These are phyloP conservation scores for Moniliophthora roreri DNA, from an alignment of 1,284 basidiomycete genomes.

Conservation along the genomic window DNA sequence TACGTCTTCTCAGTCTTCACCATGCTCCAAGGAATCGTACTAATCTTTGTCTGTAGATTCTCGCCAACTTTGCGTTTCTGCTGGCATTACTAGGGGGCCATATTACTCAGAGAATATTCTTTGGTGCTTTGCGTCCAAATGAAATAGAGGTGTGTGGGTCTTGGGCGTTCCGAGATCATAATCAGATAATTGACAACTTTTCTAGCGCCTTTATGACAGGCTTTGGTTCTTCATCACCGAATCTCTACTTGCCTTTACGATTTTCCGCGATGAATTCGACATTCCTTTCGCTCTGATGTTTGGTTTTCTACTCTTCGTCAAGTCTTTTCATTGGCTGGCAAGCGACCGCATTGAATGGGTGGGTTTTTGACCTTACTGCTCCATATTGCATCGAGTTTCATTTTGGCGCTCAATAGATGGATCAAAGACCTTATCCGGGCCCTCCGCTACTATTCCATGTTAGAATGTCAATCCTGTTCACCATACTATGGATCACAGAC, in stretches of 20 bases:
- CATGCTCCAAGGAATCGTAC: not conserved
- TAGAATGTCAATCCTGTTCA: constrained; percentile 74
- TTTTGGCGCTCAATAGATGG: constrained; percentile 68
- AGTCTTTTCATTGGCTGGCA: constrained; percentile 97
- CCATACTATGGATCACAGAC: constrained; percentile 71
- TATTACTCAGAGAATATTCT: constrained; percentile 85
- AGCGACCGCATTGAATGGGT: constrained; percentile 96
- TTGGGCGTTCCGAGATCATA: constrained; percentile 3
- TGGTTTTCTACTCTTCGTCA: constrained; percentile 89
- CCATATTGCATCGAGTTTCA: constrained; percentile 7
- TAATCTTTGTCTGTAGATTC: constrained; percentile 53
- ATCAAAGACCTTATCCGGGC: constrained; percentile 89
- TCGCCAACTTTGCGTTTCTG: constrained; percentile 92
- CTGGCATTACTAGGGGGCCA: constrained; percentile 77
- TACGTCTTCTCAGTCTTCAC: constrained; percentile 38
- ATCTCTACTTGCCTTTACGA: constrained; percentile 92
- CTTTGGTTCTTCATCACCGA: constrained; percentile 98
- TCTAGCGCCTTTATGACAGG: constrained; percentile 89
- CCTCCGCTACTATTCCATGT: constrained; percentile 83
- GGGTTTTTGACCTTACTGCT: constrained; percentile 28
- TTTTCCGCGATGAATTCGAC: constrained; percentile 94
- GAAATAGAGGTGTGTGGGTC: constrained; percentile 88
- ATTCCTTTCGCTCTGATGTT: constrained; percentile 93
- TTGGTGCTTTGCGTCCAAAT: constrained; percentile 84
- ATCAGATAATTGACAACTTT: constrained; percentile 4